Evolutionary conservation across 2,329 filamentous ascomycete genomes (phyloP).

Genomic region (Sordariomycetes sp.): DNA sequence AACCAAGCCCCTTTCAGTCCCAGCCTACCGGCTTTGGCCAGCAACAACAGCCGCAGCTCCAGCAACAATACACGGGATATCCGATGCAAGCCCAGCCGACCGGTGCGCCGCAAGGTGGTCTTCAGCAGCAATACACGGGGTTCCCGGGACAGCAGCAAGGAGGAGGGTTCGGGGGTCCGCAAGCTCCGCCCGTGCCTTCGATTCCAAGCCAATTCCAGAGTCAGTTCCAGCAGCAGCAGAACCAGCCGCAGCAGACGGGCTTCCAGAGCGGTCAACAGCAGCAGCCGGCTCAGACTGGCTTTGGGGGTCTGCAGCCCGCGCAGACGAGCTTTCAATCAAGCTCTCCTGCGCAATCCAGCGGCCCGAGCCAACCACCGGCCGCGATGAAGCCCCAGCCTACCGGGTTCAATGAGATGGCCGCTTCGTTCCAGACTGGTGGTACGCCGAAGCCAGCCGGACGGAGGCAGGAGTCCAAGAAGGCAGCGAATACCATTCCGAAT

Average conservation of each 20-base stretch:
- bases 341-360: constrained; percentile 40
- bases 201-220: constrained; percentile 52
- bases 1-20: constrained; percentile 44
- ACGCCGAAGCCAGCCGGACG: constrained; percentile 33
- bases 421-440: constrained; percentile 50
- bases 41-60: constrained; percentile 22
- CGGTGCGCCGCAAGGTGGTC: constrained; percentile 44
- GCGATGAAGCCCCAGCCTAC: constrained; percentile 58
- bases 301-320: constrained; percentile 28
- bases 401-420: constrained; percentile 58
- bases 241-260: background rate
- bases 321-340: constrained; percentile 34
- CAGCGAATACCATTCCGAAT: constrained; percentile 74
- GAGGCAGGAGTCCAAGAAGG: constrained; percentile 37
- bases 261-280: constrained; percentile 34
- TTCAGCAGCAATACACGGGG: constrained; percentile 57
- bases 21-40: constrained; percentile 54
- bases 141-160: constrained; percentile 34
- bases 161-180: constrained; percentile 12
- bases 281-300: constrained; percentile 29
- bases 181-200: constrained; percentile 48
- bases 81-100: constrained; percentile 36
- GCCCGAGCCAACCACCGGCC: constrained; percentile 38
- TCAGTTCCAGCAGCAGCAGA: constrained; percentile 45
- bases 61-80: constrained; percentile 51